A percentile compares a stretch with the other conserved stretches of the same genome.
Conservation (phyloP, 2,329 filamentous ascomycete genomes). For the Penicillium glabrum region DNA sequence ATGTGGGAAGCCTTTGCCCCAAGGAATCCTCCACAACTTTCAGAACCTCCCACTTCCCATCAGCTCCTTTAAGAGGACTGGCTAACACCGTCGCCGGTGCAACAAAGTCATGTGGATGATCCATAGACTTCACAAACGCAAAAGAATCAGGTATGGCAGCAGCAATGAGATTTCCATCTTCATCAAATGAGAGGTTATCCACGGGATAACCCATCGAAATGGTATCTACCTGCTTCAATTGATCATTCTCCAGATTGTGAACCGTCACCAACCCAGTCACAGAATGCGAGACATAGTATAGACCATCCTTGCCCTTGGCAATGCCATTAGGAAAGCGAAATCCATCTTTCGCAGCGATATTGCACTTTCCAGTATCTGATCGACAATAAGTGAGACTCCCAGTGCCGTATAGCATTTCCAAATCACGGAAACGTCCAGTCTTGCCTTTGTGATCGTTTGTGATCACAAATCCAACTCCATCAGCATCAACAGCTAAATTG, state of each 20-base stretch:
- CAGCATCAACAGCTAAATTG: constrained; percentile 31
- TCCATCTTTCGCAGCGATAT: constrained; percentile 20
- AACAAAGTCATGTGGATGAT: constrained; percentile 17
- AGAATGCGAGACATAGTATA: constrained; percentile 36
- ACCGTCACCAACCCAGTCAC: constrained; percentile 25
- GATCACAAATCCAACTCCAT: constrained; percentile 35
- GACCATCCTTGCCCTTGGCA: constrained; percentile 29
- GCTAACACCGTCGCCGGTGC: constrained; percentile 4
- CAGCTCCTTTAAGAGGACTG: neutral
- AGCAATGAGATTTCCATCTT: constrained; percentile 35
- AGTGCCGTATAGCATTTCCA: constrained; percentile 29
- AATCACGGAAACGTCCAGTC: constrained; percentile 11
- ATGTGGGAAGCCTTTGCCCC: neutral
- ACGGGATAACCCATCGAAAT: constrained; percentile 31
- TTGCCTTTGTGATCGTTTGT: constrained; percentile 39
- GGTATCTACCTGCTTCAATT: constrained; percentile 8
- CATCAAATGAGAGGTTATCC: constrained; percentile 39
- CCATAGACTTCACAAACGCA: constrained; percentile 18
- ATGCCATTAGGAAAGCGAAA: constrained; percentile 38
- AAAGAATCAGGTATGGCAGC: constrained; percentile 32
- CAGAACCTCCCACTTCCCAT: neutral
- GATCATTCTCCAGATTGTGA: constrained; percentile 4
- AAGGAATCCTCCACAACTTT: neutral
- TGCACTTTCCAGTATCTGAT: constrained; percentile 24
- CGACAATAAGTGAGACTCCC: constrained; percentile 31